These are phyloP conservation scores for Rhizopus arrhizus DNA, from an alignment of 371 early-diverging fungal species.

Conservation along the genomic window DNA sequence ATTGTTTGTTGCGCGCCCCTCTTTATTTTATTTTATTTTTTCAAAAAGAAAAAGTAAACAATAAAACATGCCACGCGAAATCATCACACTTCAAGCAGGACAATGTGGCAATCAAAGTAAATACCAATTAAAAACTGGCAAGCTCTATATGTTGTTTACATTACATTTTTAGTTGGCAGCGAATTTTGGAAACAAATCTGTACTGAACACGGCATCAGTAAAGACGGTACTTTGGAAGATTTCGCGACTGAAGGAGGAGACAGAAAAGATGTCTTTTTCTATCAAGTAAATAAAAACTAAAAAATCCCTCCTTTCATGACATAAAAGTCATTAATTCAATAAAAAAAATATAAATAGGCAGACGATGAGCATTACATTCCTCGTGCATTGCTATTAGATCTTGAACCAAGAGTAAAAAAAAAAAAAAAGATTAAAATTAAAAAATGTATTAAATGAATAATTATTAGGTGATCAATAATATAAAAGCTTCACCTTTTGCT, in stretches of 20 bases:
- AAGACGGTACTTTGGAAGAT: slow-evolving; percentile 82
- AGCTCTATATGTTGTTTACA: neutral
- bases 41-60: neutral
- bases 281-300: slow-evolving; percentile 70
- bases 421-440: neutral
- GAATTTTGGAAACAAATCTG: slow-evolving; percentile 94
- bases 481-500: slow-evolving; percentile 70
- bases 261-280: slow-evolving; percentile 99
- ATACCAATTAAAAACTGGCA: neutral
- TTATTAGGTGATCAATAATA: slow-evolving; percentile 72
- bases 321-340: neutral
- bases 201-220: slow-evolving; percentile 87
- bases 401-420: slow-evolving; percentile 87
- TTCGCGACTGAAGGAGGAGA: slow-evolving; percentile 89
- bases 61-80: slow-evolving; percentile 76
- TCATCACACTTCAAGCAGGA: slow-evolving; percentile 94
- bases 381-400: slow-evolving; percentile 86
- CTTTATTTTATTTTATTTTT: neutral
- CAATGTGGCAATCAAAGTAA: slow-evolving; percentile 98
- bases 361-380: slow-evolving; percentile 96
- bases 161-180: slow-evolving; percentile 71
- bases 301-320: too few species aligned
- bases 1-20: too few species aligned
- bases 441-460: neutral
- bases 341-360: slow-evolving; percentile 54